Base-by-base conservation (phyloP, 805 yeast genomes). In the Ascoidea tarda region DNA sequence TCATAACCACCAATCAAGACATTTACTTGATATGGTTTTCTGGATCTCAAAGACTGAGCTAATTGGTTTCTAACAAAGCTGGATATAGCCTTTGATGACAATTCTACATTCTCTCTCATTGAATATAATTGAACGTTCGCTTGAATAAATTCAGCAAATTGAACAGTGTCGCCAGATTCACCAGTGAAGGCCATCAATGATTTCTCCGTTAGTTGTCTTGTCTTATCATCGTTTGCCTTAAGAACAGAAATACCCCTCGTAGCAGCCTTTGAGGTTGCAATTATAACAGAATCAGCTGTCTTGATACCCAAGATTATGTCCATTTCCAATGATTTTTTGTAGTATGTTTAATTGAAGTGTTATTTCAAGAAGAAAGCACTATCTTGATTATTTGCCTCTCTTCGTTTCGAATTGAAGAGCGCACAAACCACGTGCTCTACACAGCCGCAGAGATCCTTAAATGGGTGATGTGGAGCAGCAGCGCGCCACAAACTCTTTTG, bases 11-110 rank as follows among this genome's bases (percentile, higher is more conserved):
- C 99, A 55, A 93, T 69, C 55, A 93, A 73, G n/a, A 88, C 80
- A 62, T 88, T 90, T 50, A 87, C 97, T 69, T 93, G 97, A 69
- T 80, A 93, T 53, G 99, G 99, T 65, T 87, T 91, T 69, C 95
- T 76, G n/a, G 96, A 82, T 72, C 99, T 82, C 56, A 93, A 66
- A 3, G 95, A 84, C 50, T 81, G 78, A 50, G 98, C 97, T 61
- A 93, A 77, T 67, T 86, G 87, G 61, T 79, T 84, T 71, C 99
- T 81, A 32, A 91, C 83, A 67, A 84, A 93, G 50, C 90, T 79
- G 3, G 97, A 90, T 54, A 89, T 82, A 16, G 96, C 95, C 59
- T 79, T 78, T 21, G 96, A 91, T 46, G 87, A 77, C 62, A 91
- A 74, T 63, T 88, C 97, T 54, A 74, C 71, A 59, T 81, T 80